Base-by-base conservation (phyloP, 2,329 filamentous ascomycete species). In the Sordariomycetes sp. region DNA sequence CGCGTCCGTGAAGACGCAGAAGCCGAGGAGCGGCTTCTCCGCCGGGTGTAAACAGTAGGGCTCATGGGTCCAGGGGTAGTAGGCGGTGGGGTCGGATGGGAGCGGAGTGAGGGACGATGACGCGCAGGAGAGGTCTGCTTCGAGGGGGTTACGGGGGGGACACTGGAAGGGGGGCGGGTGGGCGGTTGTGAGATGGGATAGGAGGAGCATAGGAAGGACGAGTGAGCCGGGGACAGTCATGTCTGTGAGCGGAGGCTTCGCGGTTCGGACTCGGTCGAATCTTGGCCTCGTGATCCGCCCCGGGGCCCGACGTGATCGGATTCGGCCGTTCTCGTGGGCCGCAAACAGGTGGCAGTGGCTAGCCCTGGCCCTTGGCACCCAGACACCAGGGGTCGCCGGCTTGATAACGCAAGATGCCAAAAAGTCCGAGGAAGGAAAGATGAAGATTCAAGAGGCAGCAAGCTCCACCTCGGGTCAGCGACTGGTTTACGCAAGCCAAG, bases 1-100 rank as follows among this genome's bases (percentile, higher is more conserved):
- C 45, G 57, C 57, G 15, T 59, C 48, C 2, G 57, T 59, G 28
- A 56, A 59, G 35, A 52, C 32, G 57, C 57, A 59, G 35, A 52
- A 55, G 15, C 50, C 53, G 3, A 48, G 45, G 10, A 55, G 53
- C 22, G 48, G 48, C 32, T 59, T 53, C 10, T 56, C 48, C 1
- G 54, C 54, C 7, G 45, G 53, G 55, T 56, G 55, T 34, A 59
- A 20, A 50, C 57, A 59, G 57, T 55, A 53, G 2, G 57, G 57
- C 51, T 50, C 54, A 50, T 56, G 53, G 1, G 57, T 59, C 57
- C 57, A 59, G 7, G 57, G 53, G 7, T 48, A n/a, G 48, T 51
- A 56, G 32, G 32, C 32, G n/a, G 36, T 12, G 10, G 55, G 55
- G n/a, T 56, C 42, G 3, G 45, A 39, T 5, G 55, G 45, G 10